These are phyloP conservation scores for Linderina pennispora DNA, from an alignment of 192 early-diverging fungal genomes.

Conservation along the genomic window DNA sequence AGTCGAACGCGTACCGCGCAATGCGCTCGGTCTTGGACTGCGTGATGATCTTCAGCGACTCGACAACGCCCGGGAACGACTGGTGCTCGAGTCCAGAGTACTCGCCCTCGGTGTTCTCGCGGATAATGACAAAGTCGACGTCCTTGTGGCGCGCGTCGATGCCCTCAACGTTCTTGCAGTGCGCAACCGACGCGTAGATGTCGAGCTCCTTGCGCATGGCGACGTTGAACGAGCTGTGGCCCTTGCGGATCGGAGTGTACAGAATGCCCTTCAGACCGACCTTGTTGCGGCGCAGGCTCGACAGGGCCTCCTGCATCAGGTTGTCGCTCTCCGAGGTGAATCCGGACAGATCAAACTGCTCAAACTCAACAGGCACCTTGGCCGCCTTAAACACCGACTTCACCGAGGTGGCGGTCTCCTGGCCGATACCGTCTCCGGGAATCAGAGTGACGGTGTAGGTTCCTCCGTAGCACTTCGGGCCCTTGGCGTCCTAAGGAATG, in stretches of 20 bases:
- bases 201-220: slow-evolving; percentile 96
- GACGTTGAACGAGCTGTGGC: slow-evolving; percentile 96
- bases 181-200: slow-evolving; percentile 93
- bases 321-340: slow-evolving; percentile 77
- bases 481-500: slow-evolving; percentile 38
- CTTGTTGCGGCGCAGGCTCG: slow-evolving; percentile 90
- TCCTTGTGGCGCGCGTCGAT: slow-evolving; percentile 83
- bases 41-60: slow-evolving; percentile 97
- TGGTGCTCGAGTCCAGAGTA: slow-evolving; percentile 99
- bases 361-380: slow-evolving; percentile 92
- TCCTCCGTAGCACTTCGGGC: slow-evolving; percentile 76
- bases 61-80: slow-evolving; percentile 96
- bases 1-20: slow-evolving; percentile 98
- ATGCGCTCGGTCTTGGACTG: slow-evolving; percentile 97
- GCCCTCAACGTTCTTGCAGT: slow-evolving; percentile 86
- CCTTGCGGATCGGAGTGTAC: slow-evolving; percentile 82
- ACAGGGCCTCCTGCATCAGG: slow-evolving; percentile 84
- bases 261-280: slow-evolving; percentile 94
- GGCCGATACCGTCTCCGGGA: slow-evolving; percentile 97
- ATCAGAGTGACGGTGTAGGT: slow-evolving; percentile 95
- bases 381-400: slow-evolving; percentile 93
- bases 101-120: slow-evolving; percentile 99
- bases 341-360: slow-evolving; percentile 95
- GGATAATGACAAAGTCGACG: slow-evolving; percentile 98
- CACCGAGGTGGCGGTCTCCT: slow-evolving; percentile 84